phyloP scores from a whole-genome alignment of 2,329 filamentous ascomycete species.

The Ascochyta lentis region DNA sequence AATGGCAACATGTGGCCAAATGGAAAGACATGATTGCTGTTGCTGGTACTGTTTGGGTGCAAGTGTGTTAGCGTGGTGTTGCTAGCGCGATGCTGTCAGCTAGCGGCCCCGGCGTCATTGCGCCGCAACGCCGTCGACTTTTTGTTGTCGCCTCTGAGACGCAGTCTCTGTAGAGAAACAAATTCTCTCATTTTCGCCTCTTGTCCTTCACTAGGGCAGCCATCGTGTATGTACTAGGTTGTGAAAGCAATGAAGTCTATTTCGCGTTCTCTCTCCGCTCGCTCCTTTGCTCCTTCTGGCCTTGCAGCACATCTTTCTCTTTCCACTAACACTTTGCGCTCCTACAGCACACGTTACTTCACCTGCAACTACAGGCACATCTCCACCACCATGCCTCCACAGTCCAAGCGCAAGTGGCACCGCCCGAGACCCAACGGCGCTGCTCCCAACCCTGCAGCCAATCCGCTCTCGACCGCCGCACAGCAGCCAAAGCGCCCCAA shows the following conservation, averaged over 20 bases:
- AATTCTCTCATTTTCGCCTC: slow-evolving; percentile 7
- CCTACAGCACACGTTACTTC: slow-evolving; percentile 18
- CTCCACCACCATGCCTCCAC: slow-evolving; percentile 29
- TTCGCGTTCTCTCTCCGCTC: slow-evolving; percentile 28
- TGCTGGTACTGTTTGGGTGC: not conserved
- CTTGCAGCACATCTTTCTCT: slow-evolving; percentile 25
- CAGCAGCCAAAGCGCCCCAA: slow-evolving; percentile 36
- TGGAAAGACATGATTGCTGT: not conserved
- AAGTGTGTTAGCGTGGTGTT: not conserved
- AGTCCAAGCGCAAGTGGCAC: slow-evolving; percentile 35
- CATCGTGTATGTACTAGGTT: slow-evolving; percentile 32
- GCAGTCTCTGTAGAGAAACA: slow-evolving; percentile 16
- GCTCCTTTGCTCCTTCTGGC: slow-evolving; percentile 27
- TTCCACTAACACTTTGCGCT: slow-evolving; percentile 29
- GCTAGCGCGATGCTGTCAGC: not conserved
- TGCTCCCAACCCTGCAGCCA: slow-evolving; percentile 15
- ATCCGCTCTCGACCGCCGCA: slow-evolving; percentile 24
- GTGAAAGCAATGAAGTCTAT: slow-evolving; percentile 34
- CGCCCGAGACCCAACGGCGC: slow-evolving; percentile 23
- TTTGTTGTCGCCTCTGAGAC: slow-evolving; percentile 8
- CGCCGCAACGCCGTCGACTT: slow-evolving; percentile 10
- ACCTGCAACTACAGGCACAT: slow-evolving; percentile 23
- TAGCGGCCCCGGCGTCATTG: slow-evolving; percentile 1
- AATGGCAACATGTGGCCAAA: too few species aligned
- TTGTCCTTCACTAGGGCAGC: slow-evolving; percentile 13